These are phyloP conservation scores for Nannizzia gypsea DNA, from an alignment of 2,329 filamentous ascomycete species.

Conservation along the genomic window DNA sequence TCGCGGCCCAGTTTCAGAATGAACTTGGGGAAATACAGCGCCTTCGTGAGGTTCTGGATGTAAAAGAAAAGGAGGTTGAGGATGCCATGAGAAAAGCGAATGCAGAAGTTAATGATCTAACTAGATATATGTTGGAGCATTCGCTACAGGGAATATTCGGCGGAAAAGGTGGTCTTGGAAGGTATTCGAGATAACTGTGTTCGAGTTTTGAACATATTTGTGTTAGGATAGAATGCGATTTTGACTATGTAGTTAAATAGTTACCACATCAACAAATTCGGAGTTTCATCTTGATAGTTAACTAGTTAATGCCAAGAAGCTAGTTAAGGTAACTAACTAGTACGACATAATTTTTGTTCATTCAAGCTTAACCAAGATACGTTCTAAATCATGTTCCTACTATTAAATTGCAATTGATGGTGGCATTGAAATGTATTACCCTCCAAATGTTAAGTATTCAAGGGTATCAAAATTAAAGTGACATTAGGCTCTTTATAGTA, in stretches of 20 bases:
- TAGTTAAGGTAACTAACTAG: too few species aligned
- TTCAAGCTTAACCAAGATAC: too few species aligned
- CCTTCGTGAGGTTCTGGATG: background rate
- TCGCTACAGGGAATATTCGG: background rate
- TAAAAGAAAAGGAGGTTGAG: background rate
- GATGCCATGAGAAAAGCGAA: background rate
- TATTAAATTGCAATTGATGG: too few species aligned
- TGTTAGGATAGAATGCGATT: too few species aligned
- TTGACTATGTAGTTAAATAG: too few species aligned
- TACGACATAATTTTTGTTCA: too few species aligned
- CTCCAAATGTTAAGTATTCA: background rate
- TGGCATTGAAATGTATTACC: background rate
- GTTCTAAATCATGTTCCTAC: too few species aligned
- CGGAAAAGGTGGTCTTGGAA: background rate
- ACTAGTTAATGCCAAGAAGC: too few species aligned
- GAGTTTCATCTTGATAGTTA: too few species aligned
- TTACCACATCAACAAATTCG: too few species aligned
- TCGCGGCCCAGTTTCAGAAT: background rate
- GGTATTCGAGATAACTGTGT: too few species aligned
- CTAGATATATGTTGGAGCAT: background rate
- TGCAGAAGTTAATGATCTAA: background rate
- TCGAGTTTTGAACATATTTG: too few species aligned
- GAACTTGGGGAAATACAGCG: background rate
- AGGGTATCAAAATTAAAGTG: background rate
- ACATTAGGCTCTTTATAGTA: conserved; percentile 21